These are phyloP conservation scores for Galium porrigens DNA, from an alignment of 305 asterid genomes.

Conservation along the genomic window DNA sequence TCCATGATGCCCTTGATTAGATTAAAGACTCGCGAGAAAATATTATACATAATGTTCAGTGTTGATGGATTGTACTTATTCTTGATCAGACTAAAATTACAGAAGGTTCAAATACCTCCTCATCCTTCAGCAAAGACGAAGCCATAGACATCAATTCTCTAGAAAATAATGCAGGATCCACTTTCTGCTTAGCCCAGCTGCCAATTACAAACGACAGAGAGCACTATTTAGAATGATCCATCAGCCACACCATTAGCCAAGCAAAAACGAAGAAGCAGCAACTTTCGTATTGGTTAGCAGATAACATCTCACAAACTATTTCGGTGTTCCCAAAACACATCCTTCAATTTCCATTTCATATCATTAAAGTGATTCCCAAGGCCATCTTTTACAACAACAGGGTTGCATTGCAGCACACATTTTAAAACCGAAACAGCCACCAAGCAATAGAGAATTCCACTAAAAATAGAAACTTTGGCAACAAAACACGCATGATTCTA, in stretches of 20 bases:
- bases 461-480: not conserved
- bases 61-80: not conserved
- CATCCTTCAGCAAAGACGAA: constrained; percentile 37
- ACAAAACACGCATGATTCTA: not conserved
- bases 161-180: constrained; percentile 72
- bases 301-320: not conserved
- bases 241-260: not conserved
- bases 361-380: not conserved
- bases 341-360: not conserved
- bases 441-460: not conserved
- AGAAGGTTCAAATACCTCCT: constrained; percentile 37
- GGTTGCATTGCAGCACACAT: not conserved
- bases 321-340: not conserved
- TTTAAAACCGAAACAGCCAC: no score
- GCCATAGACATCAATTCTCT: constrained; percentile 50
- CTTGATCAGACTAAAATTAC: not conserved
- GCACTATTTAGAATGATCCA: not conserved
- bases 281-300: not conserved
- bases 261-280: not conserved
- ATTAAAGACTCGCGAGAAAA: not conserved
- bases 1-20: not conserved
- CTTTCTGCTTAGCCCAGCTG: constrained; percentile 78
- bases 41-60: not conserved
- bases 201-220: constrained; percentile 13
- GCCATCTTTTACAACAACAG: not conserved